Evolutionary conservation across 345 rosid species (phyloP).

Genomic region (Dovyalis caffra): DNA sequence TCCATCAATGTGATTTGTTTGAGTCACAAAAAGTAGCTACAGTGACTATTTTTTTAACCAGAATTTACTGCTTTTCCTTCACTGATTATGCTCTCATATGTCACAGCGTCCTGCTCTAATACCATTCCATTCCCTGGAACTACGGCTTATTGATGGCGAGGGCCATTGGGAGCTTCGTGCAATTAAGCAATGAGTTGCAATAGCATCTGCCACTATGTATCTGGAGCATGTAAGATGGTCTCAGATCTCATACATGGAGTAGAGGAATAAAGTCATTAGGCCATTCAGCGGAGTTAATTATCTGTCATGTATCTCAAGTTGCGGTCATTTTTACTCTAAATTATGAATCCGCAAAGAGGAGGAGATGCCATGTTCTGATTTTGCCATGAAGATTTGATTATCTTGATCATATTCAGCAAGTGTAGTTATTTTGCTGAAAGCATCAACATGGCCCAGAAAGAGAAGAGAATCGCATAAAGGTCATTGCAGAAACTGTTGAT

Average conservation of each 20-base stretch:
- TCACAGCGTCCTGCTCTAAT: conserved; percentile 87
- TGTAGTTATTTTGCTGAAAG: neutral
- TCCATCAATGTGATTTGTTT: neutral
- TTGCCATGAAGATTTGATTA: neutral
- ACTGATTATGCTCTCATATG: neutral
- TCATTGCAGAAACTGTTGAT: conserved; percentile 3
- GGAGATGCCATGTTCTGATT: neutral
- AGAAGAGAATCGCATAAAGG: neutral
- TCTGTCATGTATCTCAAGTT: neutral
- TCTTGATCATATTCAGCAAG: neutral
- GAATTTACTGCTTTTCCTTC: neutral
- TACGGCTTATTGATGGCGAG: conserved; percentile 90
- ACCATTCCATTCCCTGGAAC: conserved; percentile 78
- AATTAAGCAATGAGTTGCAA: conserved; percentile 46
- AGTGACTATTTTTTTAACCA: neutral
- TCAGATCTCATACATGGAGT: neutral
- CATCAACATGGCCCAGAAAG: neutral
- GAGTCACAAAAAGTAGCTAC: neutral
- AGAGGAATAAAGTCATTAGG: neutral
- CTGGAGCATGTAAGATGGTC: neutral
- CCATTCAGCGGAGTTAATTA: neutral
- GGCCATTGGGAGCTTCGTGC: conserved; percentile 92
- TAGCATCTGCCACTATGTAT: neutral
- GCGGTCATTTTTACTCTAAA: neutral
- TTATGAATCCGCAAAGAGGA: neutral